Evolutionary conservation across 352 stramenopile species (phyloP).

Genomic region (Phytophthora hibernalis): DNA sequence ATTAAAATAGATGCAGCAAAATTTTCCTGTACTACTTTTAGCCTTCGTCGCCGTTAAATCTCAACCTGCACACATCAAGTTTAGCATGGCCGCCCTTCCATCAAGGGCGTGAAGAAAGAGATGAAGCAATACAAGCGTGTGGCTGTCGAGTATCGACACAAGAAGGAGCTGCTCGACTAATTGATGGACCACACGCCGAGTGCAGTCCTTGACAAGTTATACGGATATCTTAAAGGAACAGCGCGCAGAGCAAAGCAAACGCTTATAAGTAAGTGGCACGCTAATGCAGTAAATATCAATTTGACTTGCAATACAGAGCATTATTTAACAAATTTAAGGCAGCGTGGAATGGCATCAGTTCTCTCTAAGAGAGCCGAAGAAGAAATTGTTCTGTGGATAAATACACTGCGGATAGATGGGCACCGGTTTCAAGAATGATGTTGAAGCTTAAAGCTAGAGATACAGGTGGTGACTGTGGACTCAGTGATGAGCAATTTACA

Average conservation of each 20-base stretch:
- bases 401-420: slow-evolving; percentile 3
- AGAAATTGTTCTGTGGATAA: background rate
- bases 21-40: too few species aligned
- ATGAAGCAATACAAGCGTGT: too few species aligned
- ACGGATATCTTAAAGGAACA: background rate
- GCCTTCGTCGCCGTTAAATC: too few species aligned
- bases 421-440: background rate
- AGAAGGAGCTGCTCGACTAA: too few species aligned
- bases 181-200: background rate
- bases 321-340: background rate
- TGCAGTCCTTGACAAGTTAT: background rate
- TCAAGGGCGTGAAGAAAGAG: too few species aligned
- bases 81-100: too few species aligned
- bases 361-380: slow-evolving; percentile 6
- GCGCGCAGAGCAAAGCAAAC: background rate
- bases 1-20: too few species aligned
- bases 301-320: background rate
- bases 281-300: background rate
- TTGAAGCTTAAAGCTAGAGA: background rate
- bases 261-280: background rate
- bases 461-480: background rate
- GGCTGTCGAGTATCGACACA: too few species aligned
- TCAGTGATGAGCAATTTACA: background rate
- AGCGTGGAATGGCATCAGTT: background rate
- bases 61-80: too few species aligned